Conservation (phyloP, 768 basidiomycete genomes). For the Lentinula aciculospora region DNA sequence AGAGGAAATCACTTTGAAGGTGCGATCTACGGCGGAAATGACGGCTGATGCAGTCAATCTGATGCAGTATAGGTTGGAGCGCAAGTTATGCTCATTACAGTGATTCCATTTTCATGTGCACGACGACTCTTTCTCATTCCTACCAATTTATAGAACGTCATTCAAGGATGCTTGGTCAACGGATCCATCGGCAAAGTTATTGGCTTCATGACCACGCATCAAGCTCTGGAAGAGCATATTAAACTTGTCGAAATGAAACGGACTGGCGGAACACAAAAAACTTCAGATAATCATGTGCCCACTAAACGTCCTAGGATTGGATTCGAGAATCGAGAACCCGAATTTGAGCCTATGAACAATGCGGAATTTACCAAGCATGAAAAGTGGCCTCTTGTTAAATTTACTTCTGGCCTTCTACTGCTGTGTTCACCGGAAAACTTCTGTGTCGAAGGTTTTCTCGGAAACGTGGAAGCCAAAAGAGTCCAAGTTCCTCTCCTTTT, state of each 20-base stretch:
- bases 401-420: slow-evolving; percentile 40
- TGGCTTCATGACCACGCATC: slow-evolving; percentile 37
- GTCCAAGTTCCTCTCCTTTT: slow-evolving; percentile 66
- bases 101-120: slow-evolving; percentile 14
- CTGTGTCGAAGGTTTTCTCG: slow-evolving; percentile 55
- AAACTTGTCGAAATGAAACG: slow-evolving; percentile 29
- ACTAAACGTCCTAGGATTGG: not conserved
- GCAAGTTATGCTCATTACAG: slow-evolving; percentile 84
- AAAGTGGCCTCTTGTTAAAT: slow-evolving; percentile 57
- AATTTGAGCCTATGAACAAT: not conserved
- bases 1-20: slow-evolving; percentile 41
- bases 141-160: slow-evolving; percentile 44
- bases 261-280: not conserved
- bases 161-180: slow-evolving; percentile 66
- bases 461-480: slow-evolving; percentile 53
- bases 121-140: not conserved
- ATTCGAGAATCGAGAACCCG: not conserved
- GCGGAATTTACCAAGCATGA: slow-evolving; percentile 11
- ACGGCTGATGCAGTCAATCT: slow-evolving; percentile 4
- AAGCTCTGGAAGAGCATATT: slow-evolving; percentile 33
- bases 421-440: slow-evolving; percentile 55
- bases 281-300: not conserved
- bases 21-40: slow-evolving; percentile 13
- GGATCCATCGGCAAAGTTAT: slow-evolving; percentile 59
- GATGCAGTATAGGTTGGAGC: slow-evolving; percentile 51